Percentiles rank a stretch among this genome's conserved stretches.
Conservation (phyloP, 2,329 filamentous ascomycete genomes). For the Cyphellophora attinorum region DNA sequence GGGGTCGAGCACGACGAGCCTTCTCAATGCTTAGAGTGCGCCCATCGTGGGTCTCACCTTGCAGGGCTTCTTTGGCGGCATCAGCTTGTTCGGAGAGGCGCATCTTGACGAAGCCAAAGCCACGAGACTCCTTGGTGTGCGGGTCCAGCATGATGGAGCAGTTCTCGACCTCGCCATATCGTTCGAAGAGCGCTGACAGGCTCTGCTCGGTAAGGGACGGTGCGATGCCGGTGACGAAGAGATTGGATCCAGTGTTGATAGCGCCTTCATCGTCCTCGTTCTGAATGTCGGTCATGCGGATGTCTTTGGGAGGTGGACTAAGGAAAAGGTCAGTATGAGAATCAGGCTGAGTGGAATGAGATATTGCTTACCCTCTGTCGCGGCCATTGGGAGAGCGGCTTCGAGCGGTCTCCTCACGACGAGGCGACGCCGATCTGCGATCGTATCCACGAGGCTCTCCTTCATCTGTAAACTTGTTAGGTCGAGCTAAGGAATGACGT, state of each 20-base stretch:
- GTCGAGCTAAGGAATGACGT: conserved; percentile 1
- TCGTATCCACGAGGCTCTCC: too few relatives aligned
- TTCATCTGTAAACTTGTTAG: conserved; percentile 37
- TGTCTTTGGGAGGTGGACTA: conserved; percentile 36
- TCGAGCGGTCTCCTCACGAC: conserved; percentile 47
- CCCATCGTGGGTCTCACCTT: conserved; percentile 90
- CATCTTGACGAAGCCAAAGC: conserved; percentile 99
- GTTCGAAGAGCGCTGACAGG: conserved; percentile 91
- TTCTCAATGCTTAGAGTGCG: conserved; percentile 98
- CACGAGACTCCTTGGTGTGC: conserved; percentile 95
- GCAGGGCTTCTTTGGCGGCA: conserved; percentile 89
- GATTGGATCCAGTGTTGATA: conserved; percentile 88
- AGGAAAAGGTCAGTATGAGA: conserved; percentile 22
- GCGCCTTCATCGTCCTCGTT: conserved; percentile 57
- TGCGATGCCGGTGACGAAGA: conserved; percentile 97
- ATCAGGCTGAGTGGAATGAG: conserved; percentile 1
- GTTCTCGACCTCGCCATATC: conserved; percentile 97
- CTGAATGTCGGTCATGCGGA: conserved; percentile 27
- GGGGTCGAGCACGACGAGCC: conserved; percentile 85
- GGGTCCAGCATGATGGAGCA: conserved; percentile 99
- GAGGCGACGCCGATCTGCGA: conserved; percentile 58
- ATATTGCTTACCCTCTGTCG: conserved; percentile 37
- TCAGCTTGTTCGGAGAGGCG: conserved; percentile 88
- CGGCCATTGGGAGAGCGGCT: conserved; percentile 57
- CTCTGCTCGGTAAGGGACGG: conserved; percentile 83